Evolutionary conservation across 257 asterid species (phyloP), one percentile per base, ranked within the genome.

Genomic region (Solanum chmielewskii): DNA sequence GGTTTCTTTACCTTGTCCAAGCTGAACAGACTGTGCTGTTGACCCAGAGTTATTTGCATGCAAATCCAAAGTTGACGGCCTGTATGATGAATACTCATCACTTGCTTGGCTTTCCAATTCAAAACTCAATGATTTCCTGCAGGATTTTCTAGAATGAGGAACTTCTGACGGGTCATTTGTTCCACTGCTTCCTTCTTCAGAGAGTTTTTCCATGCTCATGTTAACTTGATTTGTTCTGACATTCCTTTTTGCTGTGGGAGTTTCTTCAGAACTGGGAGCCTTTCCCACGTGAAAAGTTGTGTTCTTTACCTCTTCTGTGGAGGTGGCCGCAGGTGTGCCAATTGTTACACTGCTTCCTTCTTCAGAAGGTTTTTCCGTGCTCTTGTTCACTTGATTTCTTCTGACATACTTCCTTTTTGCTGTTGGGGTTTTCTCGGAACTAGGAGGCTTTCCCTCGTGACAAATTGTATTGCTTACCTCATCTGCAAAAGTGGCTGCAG

Each of bases 91-190:
- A 87, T 87, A 86, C 82, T 88, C 91, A 85, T 90, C 93, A 83
- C 87, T 84, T 85, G 27, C 87, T 89, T 89, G 94, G 88, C 83
- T 82, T 44, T 90, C 93, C 59, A 85, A 85, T 87, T 91, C 89
- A 84, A 93, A 95, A 88, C 92, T 90, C 91, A 97, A 89, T 3
- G 98, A 89, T 87, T 89, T 93, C 89, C 88, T 92, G 92, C 97
- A 92, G 87, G 98, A 93, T 83, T 92, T 92, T 89, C 91, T 91
- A 84, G 97, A 86, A 29, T 18, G 85, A 85, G 86, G 86, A 23
- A 64, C 83, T 64, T 78, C 20, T 29, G 69, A 85, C 56, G 76
- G 42, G 33, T 85, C 86, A 75, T 68, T 85, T 52, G 87, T 70
- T 89, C 89, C 92, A 4, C 81, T 84, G 82, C 81, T 81, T 71